These are phyloP conservation scores for Discostella stelligeroides DNA, from an alignment of 108 stramenopile species.

Conservation along the genomic window DNA sequence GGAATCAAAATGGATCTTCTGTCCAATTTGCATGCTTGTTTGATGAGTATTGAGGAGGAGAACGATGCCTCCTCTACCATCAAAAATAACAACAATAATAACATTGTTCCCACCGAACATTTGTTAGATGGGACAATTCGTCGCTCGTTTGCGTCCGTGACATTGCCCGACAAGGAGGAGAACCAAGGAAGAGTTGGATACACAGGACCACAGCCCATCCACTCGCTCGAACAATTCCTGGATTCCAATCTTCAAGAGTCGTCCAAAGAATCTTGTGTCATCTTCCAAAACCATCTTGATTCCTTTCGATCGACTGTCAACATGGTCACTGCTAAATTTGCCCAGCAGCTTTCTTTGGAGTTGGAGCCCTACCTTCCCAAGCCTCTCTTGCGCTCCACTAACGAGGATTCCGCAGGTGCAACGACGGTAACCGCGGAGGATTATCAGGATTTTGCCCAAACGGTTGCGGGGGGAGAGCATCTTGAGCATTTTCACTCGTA, in stretches of 20 bases:
- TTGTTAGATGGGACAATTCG: conserved; percentile 42
- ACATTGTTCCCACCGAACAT: conserved; percentile 1
- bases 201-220: conserved; percentile 11
- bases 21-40: conserved; percentile 26
- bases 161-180: conserved; percentile 4
- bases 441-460: conserved; percentile 43
- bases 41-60: conserved; percentile 19
- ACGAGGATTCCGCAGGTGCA: no score
- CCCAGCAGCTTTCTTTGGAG: conserved; percentile 24
- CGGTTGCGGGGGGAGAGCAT: conserved; percentile 68
- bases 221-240: conserved; percentile 10
- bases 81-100: not conserved
- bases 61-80: no score
- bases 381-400: conserved; percentile 40
- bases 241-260: not conserved
- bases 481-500: conserved; percentile 90
- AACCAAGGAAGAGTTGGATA: conserved; percentile 11
- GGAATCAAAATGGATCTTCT: conserved; percentile 19
- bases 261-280: not conserved
- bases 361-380: conserved; percentile 10
- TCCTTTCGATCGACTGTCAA: conserved; percentile 22
- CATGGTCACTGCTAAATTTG: conserved; percentile 17
- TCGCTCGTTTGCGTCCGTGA: conserved; percentile 25
- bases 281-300: conserved; percentile 2
- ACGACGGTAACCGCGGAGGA: not conserved